Evolutionary conservation across 2,329 filamentous ascomycete genomes (phyloP), one percentile per base, ranked within the genome.

Genomic region (Fusarium circinatum): DNA sequence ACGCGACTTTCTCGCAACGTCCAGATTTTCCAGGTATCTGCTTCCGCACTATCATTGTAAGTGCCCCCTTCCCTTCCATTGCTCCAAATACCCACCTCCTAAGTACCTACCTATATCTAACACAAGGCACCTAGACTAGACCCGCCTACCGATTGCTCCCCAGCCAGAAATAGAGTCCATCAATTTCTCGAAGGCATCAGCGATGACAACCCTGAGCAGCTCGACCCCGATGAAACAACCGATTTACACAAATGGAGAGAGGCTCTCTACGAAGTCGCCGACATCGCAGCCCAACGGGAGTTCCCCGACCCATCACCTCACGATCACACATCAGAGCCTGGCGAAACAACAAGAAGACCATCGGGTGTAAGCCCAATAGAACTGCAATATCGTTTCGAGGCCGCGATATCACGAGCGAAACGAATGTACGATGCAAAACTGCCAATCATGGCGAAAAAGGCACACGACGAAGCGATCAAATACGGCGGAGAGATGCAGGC

Each of bases 1-100:
- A 52, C 47, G 12, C 52, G 67, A 20, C 34, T 70, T 24, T 51
- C 48, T 39, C 65, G 67, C 15, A 69, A 70, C 22, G 52, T 63
- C 14, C 58, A 70, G 18, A 49, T 70, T 4, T 64, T 70, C 14
- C 67, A 70, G n/a, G 14, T 65, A 10, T 64, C 51, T 36, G 67
- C 65, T 15, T 41, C 32, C 15, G 58, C 24, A 4, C 15, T 70
- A 17, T 39, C 47, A 6, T 30, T 70, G 67, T 70, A 26, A 64
- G 51, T 57, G 2, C 20, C 5, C 13, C 13, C 5, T 34, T 6
- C 34, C 6, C 7, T 32, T 3, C 4, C 5, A 12, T n/a, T 15
- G 32, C 7, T 36, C 1, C 34, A 36, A 10, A 36, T 36, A 36
- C 34, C 34, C 15, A 10, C 17, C 34, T 36, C 18, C 17, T 18